Evolutionary conservation across 805 yeast genomes (phyloP), one percentile per base, ranked within the genome.

Genomic region (Ascoidea tarda): DNA sequence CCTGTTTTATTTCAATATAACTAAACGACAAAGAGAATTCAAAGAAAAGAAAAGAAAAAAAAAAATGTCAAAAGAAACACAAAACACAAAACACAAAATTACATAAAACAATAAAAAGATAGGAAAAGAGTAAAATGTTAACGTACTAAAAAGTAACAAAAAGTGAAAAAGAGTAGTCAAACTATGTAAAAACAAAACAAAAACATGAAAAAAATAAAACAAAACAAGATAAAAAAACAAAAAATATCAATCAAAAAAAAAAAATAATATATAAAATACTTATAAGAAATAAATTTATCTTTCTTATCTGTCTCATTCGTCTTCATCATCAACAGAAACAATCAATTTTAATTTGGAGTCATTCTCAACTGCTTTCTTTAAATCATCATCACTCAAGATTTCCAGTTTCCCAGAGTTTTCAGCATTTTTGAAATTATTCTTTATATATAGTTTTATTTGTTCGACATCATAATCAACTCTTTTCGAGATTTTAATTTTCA

Each of bases 401-500:
- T 53, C 60, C 46, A 66, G 68, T 33, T 63, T 64, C 53, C 63
- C 53, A 51, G 67, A 69, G 51, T 69, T 53, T 14, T 53, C 75
- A 55, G 72, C 76, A 56, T 66, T 67, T 56, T 72, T 74, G 57
- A 66, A 67, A 16, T 50, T 49, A 16, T 47, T 54, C 57, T 71
- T 72, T 52, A 71, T 61, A 56, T 62, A 73, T 50, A 73, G 59
- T 50, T 61, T 67, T 49, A 72, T 67, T 33, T 52, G 50, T n/a
- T 57, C 55, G 46, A 47, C 58, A 8, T 59, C 66, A 50, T 64
- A 63, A 49, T 73, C 76, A 51, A 80, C 71, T 54, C 86, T 65
- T 52, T 77, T 76, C 49, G 67, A 66, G 51, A 81, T 72, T 60
- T 79, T 81, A 33, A 67, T 63, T 57, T 74, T 73, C 54, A 81